phyloP scores from a whole-genome alignment of 805 yeast genomes.

The Candida rishiriensis region DNA sequence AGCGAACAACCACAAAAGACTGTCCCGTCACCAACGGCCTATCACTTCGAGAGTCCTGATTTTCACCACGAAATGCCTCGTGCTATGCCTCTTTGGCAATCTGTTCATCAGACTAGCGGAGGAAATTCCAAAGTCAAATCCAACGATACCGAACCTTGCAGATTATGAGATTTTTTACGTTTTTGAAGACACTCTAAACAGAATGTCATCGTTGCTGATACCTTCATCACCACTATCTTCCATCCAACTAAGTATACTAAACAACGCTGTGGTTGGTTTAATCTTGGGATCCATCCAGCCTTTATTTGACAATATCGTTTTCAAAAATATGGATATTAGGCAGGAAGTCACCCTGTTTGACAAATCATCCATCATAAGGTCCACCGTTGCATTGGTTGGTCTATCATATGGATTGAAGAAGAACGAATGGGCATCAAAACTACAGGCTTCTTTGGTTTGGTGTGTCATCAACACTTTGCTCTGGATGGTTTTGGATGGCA shows the following conservation, averaged over 20 bases:
- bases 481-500: conserved; percentile 43
- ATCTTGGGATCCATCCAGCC: conserved; percentile 57
- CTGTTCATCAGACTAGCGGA: conserved; percentile 49
- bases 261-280: conserved; percentile 47
- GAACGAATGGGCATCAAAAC: conserved; percentile 61
- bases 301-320: conserved; percentile 25
- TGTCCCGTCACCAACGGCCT: background rate
- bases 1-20: conserved; percentile 8
- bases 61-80: conserved; percentile 7
- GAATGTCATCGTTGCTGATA: conserved; percentile 7
- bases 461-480: conserved; percentile 56
- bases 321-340: conserved; percentile 3
- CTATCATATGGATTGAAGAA: conserved; percentile 66
- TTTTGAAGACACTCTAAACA: conserved; percentile 17
- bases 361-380: conserved; percentile 28
- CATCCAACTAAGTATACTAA: conserved; percentile 14
- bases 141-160: conserved; percentile 23
- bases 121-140: conserved; percentile 40
- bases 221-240: conserved; percentile 23
- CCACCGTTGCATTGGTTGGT: conserved; percentile 62
- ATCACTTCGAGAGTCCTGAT: background rate
- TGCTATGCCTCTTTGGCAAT: conserved; percentile 43
- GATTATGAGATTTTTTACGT: conserved; percentile 33
- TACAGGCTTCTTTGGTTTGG: conserved; percentile 65
- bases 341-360: conserved; percentile 8